Conservation (phyloP, 1,284 basidiomycete genomes). For the Trichosporon sp. region DNA sequence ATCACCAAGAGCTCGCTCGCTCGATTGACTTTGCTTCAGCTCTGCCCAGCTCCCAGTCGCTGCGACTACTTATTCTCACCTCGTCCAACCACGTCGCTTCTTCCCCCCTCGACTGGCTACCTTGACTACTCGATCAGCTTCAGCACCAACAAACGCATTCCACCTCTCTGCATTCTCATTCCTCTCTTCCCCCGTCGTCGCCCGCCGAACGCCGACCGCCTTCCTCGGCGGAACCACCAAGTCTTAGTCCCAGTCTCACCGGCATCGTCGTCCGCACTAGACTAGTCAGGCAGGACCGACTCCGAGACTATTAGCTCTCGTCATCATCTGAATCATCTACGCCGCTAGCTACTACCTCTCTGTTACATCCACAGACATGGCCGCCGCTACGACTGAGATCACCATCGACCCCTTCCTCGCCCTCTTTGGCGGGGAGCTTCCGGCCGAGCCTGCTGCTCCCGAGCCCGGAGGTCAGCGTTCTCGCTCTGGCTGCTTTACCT, state of each 20-base stretch:
- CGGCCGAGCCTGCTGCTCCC: neutral
- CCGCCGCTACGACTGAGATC: constrained; percentile 9
- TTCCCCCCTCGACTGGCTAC: neutral
- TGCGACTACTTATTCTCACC: neutral
- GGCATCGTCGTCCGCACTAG: neutral
- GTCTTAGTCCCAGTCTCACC: neutral
- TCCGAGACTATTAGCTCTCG: too few relatives aligned
- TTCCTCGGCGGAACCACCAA: too few relatives aligned
- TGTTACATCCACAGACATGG: neutral
- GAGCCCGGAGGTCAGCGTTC: constrained; percentile 22
- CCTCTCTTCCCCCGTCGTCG: too few relatives aligned
- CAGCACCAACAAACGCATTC: too few relatives aligned
- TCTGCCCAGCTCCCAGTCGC: neutral
- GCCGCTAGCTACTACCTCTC: neutral
- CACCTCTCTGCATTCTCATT: neutral
- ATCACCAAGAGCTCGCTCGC: too few relatives aligned
- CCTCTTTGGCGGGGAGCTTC: constrained; percentile 13
- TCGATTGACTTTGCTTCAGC: too few relatives aligned
- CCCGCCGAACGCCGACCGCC: too few relatives aligned
- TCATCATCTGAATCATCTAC: neutral
- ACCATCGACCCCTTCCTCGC: constrained; percentile 20
- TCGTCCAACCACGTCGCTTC: neutral
- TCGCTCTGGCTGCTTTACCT: constrained; percentile 37
- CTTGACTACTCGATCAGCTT: neutral
- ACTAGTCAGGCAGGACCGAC: neutral